Base-by-base conservation (phyloP, 495 filamentous ascomycete species). In the Hyphodiscus hymeniophilus region DNA sequence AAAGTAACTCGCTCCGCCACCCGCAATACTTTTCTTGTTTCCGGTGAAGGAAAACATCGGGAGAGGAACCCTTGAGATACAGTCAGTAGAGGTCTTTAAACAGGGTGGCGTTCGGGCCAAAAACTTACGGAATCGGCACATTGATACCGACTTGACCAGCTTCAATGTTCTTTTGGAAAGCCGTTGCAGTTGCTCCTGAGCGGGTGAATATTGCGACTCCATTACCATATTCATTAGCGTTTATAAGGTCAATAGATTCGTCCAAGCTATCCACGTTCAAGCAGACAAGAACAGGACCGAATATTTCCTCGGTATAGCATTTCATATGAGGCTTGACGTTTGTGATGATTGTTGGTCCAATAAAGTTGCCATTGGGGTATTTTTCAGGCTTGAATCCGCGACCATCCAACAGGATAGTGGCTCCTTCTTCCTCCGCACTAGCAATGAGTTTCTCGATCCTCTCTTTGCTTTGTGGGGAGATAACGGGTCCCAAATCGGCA, bases 31-130 rank as follows among this genome's bases (percentile, higher is more conserved):
- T 73, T 84, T 89, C 82, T 98, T 98, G 68, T 97, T 98, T 44
- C 92, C 92, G 16, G 92, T 98, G 70, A 98, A 98, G 43, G 79
- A 85, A 69, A 96, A 98, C 86, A 96, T 94, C 58, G 91, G 87
- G 32, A 94, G 72, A 13, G 92, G 91, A 3, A 95, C 90, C 2
- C 35, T 35, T 22, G 6, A 36, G 10, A 24, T 16, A 22, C 4
- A 28, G 26, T 28, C 26, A 28, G 26, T 28, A 10, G 10, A 28
- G 4, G 4, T 5, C 26, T 28, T 28, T 28, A 28, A 5, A 5
- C 10, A 10, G 26, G 10, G 10, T 5, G 26, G 26, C 4, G 26
- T 4, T 28, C 5, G 10, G 10, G 4, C 5, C 10, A 28, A 28
- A 10, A 28, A 28, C 26, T 28, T 28, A 28, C 17, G 77, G 77